phyloP scores from a whole-genome alignment of 1,284 basidiomycete species.

The Vanrija pseudolonga region DNA sequence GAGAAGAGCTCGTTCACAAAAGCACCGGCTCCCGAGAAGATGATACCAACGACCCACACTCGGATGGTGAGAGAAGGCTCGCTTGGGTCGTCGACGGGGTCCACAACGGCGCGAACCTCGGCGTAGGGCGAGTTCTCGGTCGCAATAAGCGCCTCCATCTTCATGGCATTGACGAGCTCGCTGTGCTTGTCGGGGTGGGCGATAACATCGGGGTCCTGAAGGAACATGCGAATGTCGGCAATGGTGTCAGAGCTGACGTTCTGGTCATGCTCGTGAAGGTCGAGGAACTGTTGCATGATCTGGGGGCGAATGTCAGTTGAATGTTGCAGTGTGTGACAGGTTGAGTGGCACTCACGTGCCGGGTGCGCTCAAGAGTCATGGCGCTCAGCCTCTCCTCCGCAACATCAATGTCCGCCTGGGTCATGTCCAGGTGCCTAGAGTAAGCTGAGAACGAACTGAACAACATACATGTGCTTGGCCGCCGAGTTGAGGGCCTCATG shows the following conservation, averaged over 20 bases:
- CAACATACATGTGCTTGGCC: no score
- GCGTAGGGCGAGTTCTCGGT: slow-evolving; percentile 67
- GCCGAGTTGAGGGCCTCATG: no score
- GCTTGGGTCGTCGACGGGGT: slow-evolving; percentile 68
- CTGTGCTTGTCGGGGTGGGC: slow-evolving; percentile 22
- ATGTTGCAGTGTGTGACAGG: not conserved
- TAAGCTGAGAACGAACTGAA: no score
- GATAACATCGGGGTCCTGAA: slow-evolving; percentile 24
- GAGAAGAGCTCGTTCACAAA: slow-evolving; percentile 60
- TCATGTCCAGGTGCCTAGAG: not conserved
- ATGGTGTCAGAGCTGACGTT: slow-evolving; percentile 25
- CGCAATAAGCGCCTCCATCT: slow-evolving; percentile 36
- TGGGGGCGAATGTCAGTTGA: not conserved
- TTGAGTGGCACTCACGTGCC: slow-evolving; percentile 6
- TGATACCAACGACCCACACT: slow-evolving; percentile 64
- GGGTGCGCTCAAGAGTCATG: slow-evolving; percentile 20
- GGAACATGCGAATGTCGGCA: slow-evolving; percentile 21
- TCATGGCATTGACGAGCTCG: slow-evolving; percentile 31
- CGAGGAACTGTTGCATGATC: slow-evolving; percentile 22
- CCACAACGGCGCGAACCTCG: slow-evolving; percentile 78
- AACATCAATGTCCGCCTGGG: slow-evolving; percentile 18
- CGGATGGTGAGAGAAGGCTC: slow-evolving; percentile 82
- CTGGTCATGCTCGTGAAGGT: slow-evolving; percentile 33
- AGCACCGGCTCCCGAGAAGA: slow-evolving; percentile 57
- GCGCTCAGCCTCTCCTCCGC: slow-evolving; percentile 18